Evolutionary conservation across 75 land plant genomes (phyloP), one percentile per base, ranked within the genome.

Genomic region (Larix kaempferi): DNA sequence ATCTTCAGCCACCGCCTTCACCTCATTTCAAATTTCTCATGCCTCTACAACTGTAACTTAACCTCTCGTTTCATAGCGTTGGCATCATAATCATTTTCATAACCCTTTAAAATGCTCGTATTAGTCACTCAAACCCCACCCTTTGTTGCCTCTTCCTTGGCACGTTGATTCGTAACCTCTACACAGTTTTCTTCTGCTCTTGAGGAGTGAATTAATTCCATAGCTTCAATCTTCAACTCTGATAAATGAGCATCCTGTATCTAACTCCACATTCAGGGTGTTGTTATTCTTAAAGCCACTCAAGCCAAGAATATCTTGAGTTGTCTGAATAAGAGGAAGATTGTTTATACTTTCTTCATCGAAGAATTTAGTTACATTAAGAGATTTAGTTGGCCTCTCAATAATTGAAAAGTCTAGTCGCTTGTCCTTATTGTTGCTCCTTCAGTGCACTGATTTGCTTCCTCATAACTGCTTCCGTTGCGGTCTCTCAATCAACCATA

Each of bases 131-230:
- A n/a, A n/a, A 73, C 11, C 35, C 91, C 95, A 58, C 89, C 93
- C 59, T 49, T 74, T 12, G 78, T 27, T 67, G 91, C 93, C 62
- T 81, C 93, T 33, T 81, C 79, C 80, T 87, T 96, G 7, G 89
- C 95, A 64, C 76, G 62, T 54, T 83, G 84, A 27, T 92, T 90
- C 35, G 81, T 81, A 57, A 78, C 83, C 79, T 96, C 98, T 57
- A 84, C 80, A n/a, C 74, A 35, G 25, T 89, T 90, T 27, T 87
- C 88, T 66, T 90, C 84, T 59, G 35, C 73, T 79, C 88, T 81
- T 82, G 92, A 66, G 37, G 39, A 75, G 7, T 76, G 73, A 58
- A 94, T 77, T 29, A 82, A 82, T 41, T 96, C 86, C 82, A 96
- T 85, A 1, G 78, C 82, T 63, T 78, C 71, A 11, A 66, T 39